Base-by-base conservation (phyloP, 192 early-diverging fungal species). In the Podila clonocystis region DNA sequence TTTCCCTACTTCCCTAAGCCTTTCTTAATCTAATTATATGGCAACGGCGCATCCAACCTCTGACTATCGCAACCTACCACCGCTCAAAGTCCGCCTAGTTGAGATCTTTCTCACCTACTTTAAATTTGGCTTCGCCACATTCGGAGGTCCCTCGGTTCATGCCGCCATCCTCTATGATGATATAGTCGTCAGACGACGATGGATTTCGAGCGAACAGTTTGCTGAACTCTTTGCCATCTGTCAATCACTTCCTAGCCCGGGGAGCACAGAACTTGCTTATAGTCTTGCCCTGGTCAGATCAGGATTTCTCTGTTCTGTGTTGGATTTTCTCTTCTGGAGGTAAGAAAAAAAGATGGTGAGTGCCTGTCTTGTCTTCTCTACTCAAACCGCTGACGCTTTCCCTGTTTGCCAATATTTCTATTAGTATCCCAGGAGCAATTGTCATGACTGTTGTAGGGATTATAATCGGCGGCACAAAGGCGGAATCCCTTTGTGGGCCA, bases 141-240 rank as follows among this genome's bases (percentile, higher is more conserved):
- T 92, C 61, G 91, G 91, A 45, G 91, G 91, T 4, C 91, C 92
- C 2, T 79, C 58, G 15, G 88, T 84, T 1, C 87, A 91, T 62
- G 79, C 89, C 31, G 89, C 86, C n/a, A 67, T 92, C 26, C 73
- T 91, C 11, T 82, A 86, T 61, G 82, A 90, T 58, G 67, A 84
- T n/a, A 88, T 90, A 82, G 90, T 92, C 6, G 69, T 62, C 28
- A 79, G 83, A 34, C 75, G 85, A 31, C 24, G 84, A 41, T 91
- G 89, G 90, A 55, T 93, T 33, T 52, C 63, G 9, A 88, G 85
- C 26, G 70, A 74, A 24, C 84, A 85, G 49, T 93, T 92, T 68
- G 78, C 88, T 17, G 92, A 93, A 67, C 82, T 92, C 36, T 91
- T 91, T 74, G 86, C 86, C 12, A 89, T 92, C 64, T 82, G 85